phyloP scores from a whole-genome alignment of 805 yeast genomes.

The Danielozyma ontarioensis region DNA sequence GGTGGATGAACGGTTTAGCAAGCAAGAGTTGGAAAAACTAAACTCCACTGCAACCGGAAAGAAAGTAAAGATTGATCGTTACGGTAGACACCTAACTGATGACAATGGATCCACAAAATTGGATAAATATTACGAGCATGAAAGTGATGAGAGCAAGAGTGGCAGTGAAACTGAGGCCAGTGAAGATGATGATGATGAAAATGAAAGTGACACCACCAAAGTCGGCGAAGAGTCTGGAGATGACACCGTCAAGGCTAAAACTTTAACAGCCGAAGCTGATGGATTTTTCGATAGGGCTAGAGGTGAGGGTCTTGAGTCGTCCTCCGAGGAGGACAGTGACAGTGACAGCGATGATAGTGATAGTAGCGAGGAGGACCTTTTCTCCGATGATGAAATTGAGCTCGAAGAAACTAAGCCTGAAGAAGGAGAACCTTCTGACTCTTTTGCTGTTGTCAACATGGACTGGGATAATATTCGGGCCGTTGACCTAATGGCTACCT shows the following conservation, averaged over 20 bases:
- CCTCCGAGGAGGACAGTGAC: constrained; percentile 34
- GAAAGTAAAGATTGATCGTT: constrained; percentile 70
- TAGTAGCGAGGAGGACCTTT: constrained; percentile 34
- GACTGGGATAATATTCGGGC: constrained; percentile 97
- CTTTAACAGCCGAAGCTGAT: constrained; percentile 11
- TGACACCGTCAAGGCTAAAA: constrained; percentile 9
- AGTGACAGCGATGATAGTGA: constrained; percentile 43
- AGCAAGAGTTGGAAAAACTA: constrained; percentile 53
- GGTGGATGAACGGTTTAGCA: constrained; percentile 78
- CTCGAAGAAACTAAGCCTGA: constrained; percentile 60
- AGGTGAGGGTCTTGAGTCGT: constrained; percentile 48
- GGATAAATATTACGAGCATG: constrained; percentile 59
- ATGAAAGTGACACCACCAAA: constrained; percentile 4
- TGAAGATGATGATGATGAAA: constrained; percentile 14
- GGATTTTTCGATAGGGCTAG: constrained; percentile 53
- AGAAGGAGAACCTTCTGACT: constrained; percentile 76
- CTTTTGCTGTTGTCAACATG: constrained; percentile 89
- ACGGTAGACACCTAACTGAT: constrained; percentile 69
- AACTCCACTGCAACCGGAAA: constrained; percentile 43
- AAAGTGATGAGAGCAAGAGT: constrained; percentile 21
- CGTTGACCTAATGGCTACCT: constrained; percentile 83
- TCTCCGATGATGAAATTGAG: constrained; percentile 46
- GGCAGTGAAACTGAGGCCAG: constrained; percentile 20
- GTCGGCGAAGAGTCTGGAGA: constrained; percentile 13
- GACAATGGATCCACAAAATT: constrained; percentile 37